Evolutionary conservation across 2,329 filamentous ascomycete species (phyloP).

Genomic region (Rasamsonia emersonii): DNA sequence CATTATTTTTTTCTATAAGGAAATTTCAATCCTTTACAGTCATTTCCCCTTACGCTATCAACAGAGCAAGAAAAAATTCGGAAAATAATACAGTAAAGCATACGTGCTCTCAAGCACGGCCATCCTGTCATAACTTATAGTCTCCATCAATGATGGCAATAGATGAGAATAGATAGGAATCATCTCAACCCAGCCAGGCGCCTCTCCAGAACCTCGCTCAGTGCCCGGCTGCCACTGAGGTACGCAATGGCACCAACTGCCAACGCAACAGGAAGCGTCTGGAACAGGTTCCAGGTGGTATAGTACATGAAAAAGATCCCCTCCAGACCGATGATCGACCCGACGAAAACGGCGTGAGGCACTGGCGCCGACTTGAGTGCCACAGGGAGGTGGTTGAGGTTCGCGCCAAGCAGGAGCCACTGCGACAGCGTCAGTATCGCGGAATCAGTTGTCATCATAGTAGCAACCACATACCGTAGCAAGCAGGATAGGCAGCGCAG

Average conservation of each 20-base stretch:
- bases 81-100: too few relatives aligned
- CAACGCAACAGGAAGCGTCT: constrained; percentile 66
- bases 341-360: constrained; percentile 76
- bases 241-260: constrained; percentile 64
- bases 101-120: too few relatives aligned
- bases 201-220: constrained; percentile 86
- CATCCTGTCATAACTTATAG: too few relatives aligned
- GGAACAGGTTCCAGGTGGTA: constrained; percentile 82
- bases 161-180: constrained; percentile 10
- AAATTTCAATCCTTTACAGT: too few relatives aligned
- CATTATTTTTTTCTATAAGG: too few relatives aligned
- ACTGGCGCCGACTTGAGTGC: constrained; percentile 69
- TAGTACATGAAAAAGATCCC: constrained; percentile 94
- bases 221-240: constrained; percentile 77
- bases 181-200: constrained; percentile 64
- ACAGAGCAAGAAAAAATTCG: too few relatives aligned
- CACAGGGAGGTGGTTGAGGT: constrained; percentile 66
- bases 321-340: constrained; percentile 80
- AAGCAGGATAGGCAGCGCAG: constrained; percentile 65
- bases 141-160: not conserved
- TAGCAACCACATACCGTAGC: constrained; percentile 50
- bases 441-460: constrained; percentile 4
- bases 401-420: constrained; percentile 79
- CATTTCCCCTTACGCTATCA: too few relatives aligned
- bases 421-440: constrained; percentile 29